These are phyloP conservation scores for Collariella sp. DNA, from an alignment of 495 filamentous ascomycete species.

Conservation along the genomic window DNA sequence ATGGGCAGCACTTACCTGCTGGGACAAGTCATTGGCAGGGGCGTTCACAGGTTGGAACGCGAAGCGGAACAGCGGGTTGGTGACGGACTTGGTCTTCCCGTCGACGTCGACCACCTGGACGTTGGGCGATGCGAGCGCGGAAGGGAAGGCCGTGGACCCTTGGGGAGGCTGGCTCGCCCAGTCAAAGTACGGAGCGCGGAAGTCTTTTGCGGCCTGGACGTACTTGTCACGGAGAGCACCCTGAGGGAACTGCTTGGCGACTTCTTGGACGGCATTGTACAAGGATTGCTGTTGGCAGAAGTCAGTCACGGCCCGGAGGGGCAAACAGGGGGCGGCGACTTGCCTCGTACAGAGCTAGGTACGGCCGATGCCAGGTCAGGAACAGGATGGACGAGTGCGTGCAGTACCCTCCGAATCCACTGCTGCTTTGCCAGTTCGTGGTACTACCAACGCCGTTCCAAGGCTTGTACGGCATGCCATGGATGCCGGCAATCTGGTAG, in stretches of 20 bases:
- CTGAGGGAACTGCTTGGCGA: conserved; percentile 40
- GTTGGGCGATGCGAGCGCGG: conserved; percentile 27
- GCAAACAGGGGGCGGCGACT: not conserved
- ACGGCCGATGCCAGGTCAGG: conserved; percentile 60
- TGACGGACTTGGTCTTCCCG: conserved; percentile 20
- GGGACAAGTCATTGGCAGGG: conserved; percentile 13
- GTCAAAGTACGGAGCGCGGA: conserved; percentile 51
- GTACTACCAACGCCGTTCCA: conserved; percentile 32
- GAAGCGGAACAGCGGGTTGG: conserved; percentile 35
- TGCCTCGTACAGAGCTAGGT: conserved; percentile 52
- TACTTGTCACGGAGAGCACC: conserved; percentile 37
- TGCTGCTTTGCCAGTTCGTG: conserved; percentile 21
- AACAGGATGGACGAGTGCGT: conserved; percentile 58
- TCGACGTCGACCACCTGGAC: conserved; percentile 35
- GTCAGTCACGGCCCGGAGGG: not conserved
- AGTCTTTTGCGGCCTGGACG: conserved; percentile 37
- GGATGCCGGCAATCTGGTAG: conserved; percentile 38
- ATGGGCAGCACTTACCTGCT: not conserved
- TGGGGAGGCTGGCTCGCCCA: conserved; percentile 38
- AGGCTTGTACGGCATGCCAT: conserved; percentile 35
- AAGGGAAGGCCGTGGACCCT: conserved; percentile 17
- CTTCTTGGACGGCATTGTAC: conserved; percentile 42
- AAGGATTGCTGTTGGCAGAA: conserved; percentile 42
- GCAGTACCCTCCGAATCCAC: conserved; percentile 50
- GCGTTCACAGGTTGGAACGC: conserved; percentile 25